phyloP scores from a whole-genome alignment of 371 early-diverging fungal genomes.

The Rhizopus stolonifer region DNA sequence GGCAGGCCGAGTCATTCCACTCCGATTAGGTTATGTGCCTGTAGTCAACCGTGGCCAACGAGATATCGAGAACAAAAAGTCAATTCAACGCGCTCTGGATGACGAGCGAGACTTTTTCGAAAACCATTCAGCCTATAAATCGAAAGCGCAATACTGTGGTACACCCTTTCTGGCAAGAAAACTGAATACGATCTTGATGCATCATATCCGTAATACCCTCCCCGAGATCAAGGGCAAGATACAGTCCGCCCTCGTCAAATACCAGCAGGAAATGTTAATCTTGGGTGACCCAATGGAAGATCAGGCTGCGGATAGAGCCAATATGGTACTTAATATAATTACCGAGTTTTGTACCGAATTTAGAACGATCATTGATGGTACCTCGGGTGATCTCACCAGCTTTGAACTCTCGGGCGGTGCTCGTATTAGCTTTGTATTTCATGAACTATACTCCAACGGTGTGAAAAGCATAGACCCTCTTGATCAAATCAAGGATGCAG shows the following conservation, averaged over 20 bases:
- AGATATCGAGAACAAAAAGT: slow-evolving; percentile 91
- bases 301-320: slow-evolving; percentile 56
- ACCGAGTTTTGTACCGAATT: slow-evolving; percentile 97
- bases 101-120: slow-evolving; percentile 92
- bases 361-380: slow-evolving; percentile 91
- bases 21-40: slow-evolving; percentile 92
- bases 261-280: slow-evolving; percentile 76
- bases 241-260: slow-evolving; percentile 77
- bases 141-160: slow-evolving; percentile 98
- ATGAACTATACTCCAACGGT: slow-evolving; percentile 92
- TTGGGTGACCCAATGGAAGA: slow-evolving; percentile 87
- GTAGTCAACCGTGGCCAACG: slow-evolving; percentile 97
- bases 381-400: slow-evolving; percentile 85
- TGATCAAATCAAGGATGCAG: slow-evolving; percentile 95
- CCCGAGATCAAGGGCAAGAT: slow-evolving; percentile 98
- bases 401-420: slow-evolving; percentile 98
- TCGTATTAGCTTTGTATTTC: slow-evolving; percentile 97
- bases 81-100: slow-evolving; percentile 85
- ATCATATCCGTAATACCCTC: slow-evolving; percentile 93
- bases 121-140: slow-evolving; percentile 89
- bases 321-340: slow-evolving; percentile 89
- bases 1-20: slow-evolving; percentile 93
- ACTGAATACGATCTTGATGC: slow-evolving; percentile 96
- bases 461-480: slow-evolving; percentile 95
- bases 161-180: slow-evolving; percentile 96